These are phyloP conservation scores for Exophiala mesophila DNA, from an alignment of 2,329 filamentous ascomycete species.

Conservation along the genomic window DNA sequence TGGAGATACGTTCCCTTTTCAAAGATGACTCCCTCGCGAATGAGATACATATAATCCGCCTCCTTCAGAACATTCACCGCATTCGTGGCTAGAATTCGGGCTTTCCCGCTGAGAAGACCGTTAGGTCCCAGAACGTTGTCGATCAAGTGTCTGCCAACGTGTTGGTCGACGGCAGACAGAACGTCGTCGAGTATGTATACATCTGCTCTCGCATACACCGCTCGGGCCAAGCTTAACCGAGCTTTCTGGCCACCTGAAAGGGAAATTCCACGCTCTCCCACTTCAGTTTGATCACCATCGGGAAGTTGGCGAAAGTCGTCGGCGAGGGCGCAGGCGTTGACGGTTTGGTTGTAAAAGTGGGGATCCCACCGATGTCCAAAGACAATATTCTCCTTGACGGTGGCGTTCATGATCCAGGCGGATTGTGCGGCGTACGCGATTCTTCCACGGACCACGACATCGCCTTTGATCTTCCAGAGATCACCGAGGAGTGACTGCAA, in stretches of 20 bases:
- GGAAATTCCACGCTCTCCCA: constrained; percentile 94
- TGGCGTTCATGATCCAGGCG: constrained; percentile 96
- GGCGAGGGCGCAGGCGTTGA: constrained; percentile 82
- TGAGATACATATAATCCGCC: constrained; percentile 79
- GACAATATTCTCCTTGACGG: constrained; percentile 92
- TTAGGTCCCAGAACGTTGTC: constrained; percentile 85
- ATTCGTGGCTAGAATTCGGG: constrained; percentile 89
- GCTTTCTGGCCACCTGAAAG: constrained; percentile 95
- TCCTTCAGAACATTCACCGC: constrained; percentile 86
- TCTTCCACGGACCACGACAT: constrained; percentile 74
- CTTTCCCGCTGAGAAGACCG: constrained; percentile 79
- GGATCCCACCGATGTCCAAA: constrained; percentile 94
- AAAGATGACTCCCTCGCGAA: constrained; percentile 75
- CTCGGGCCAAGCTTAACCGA: constrained; percentile 81
- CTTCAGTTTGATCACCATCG: constrained; percentile 93
- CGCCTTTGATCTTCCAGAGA: constrained; percentile 80
- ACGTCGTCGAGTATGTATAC: constrained; percentile 93
- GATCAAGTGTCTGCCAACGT: constrained; percentile 91
- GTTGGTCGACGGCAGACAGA: constrained; percentile 94
- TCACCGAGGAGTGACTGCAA: constrained; percentile 85
- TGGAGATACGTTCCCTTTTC: constrained; percentile 89
- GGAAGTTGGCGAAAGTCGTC: constrained; percentile 91
- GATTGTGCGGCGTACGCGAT: constrained; percentile 90
- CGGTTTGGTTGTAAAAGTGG: constrained; percentile 86
- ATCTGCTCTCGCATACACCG: constrained; percentile 95